Base-by-base conservation (phyloP, 1,139 yeast species). In the Trichomonascaceae sp. region DNA sequence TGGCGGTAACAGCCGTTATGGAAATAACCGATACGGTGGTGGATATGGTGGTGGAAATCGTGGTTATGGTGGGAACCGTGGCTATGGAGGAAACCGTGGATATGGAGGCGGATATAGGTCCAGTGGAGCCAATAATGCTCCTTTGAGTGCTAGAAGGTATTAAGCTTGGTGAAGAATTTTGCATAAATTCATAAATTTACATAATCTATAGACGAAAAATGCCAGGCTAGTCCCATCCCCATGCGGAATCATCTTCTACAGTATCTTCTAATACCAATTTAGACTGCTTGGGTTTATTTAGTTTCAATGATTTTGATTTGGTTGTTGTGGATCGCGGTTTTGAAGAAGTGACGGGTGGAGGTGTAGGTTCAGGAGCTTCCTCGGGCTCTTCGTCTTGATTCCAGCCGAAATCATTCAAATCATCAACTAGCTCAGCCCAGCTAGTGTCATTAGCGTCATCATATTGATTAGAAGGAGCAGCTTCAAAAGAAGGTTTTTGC, bases 1-100 rank as follows among this genome's bases (percentile, higher is more conserved):
- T 49, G 72, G 79, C 47, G 78, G 82, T 61, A 75, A 85, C 62
- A 70, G 77, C 53, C 73, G 84, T 60, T 73, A 82, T 55, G 70
- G 78, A 24, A 61, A 66, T 52, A 55, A 57, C 53, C 47, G 61
- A 18, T 70, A 76, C 50, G 70, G 75, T 53, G 68, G 76, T 50
- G 74, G 61, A 18, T 70, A 76, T 50, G 70, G 75, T 53, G 68
- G 76, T 50, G 74, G 84, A 52, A 76, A 84, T 53, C 65, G 71
- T 52, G 52, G 65, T 50, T 50, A 59, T 32, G 64, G 63, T 9
- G 59, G 55, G 27, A 52, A 59, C 39, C 55, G 57, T 41, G 54
- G 57, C 43, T 50, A 61, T 53, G 68, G 76, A 49, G 74, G 84
- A 52, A 76, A 84, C 54, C 65, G 71, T 52, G 52, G 65, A 50